Percentiles rank a stretch among this genome's conserved stretches.
These are phyloP conservation scores for Polychytrium aggregatum DNA, from an alignment of 192 early-diverging fungal genomes.

Conservation along the genomic window DNA sequence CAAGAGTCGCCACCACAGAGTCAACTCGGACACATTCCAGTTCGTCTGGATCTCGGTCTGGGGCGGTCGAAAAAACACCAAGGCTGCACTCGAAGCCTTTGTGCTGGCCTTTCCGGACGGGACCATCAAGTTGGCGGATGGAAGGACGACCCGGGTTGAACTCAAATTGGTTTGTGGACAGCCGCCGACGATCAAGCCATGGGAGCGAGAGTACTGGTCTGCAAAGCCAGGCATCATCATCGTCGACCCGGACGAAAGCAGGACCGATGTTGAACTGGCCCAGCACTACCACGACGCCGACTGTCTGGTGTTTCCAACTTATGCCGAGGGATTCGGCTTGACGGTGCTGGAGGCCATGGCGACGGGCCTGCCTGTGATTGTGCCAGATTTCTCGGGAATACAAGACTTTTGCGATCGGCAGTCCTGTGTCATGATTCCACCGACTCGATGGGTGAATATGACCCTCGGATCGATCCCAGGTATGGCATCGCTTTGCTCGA, in stretches of 20 bases:
- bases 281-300: not conserved
- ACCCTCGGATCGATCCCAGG: too few relatives aligned
- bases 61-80: not conserved
- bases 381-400: not conserved
- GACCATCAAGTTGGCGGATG: too few relatives aligned
- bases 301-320: not conserved
- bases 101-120: not conserved
- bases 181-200: not conserved
- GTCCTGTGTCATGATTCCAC: not conserved
- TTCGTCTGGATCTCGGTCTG: not conserved
- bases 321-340: not conserved
- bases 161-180: not conserved
- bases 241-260: not conserved
- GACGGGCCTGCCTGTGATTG: not conserved
- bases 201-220: not conserved
- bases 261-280: not conserved
- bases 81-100: not conserved
- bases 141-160: too few relatives aligned
- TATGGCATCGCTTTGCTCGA: too few relatives aligned
- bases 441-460: not conserved
- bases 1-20: not conserved
- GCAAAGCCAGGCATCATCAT: not conserved
- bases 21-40: not conserved
- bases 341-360: constrained; percentile 1
- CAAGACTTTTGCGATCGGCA: not conserved